A percentile compares a stretch with the other conserved stretches of the same genome.
Evolutionary conservation across 176 grass and related monocot species (phyloP).

Genomic region (Oryza officinalis): DNA sequence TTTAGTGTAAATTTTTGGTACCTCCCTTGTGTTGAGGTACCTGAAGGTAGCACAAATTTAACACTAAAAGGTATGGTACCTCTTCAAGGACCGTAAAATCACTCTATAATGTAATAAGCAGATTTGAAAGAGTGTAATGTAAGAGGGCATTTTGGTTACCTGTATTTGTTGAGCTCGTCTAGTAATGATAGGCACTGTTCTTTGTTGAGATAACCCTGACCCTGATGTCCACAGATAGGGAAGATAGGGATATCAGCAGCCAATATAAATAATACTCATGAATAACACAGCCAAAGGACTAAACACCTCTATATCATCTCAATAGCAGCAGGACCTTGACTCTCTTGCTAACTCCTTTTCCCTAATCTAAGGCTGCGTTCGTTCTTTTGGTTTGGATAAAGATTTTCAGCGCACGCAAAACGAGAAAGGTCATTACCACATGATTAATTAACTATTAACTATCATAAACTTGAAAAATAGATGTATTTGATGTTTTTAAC

Average conservation of each 20-base stretch:
- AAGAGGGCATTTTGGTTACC: conserved; percentile 43
- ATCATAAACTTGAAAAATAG: no score
- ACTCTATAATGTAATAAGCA: conserved; percentile 32
- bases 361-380: neutral
- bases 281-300: conserved; percentile 30
- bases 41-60: neutral
- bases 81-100: neutral
- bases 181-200: conserved; percentile 80
- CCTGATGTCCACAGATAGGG: conserved; percentile 44
- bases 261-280: conserved; percentile 1
- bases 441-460: no score
- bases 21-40: neutral
- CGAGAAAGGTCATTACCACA: no score
- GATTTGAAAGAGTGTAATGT: conserved; percentile 17
- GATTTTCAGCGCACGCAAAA: no score
- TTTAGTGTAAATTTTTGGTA: neutral
- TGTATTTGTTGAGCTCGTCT: conserved; percentile 90
- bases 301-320: neutral
- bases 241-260: conserved; percentile 28
- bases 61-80: neutral
- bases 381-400: no score
- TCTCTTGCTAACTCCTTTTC: neutral
- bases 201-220: conserved; percentile 74
- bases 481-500: no score
- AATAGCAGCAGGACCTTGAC: neutral